A percentile compares a stretch with the other conserved stretches of the same genome.
Conservation (phyloP, 257 asterid genomes). For the Solanum ossicruentum region DNA sequence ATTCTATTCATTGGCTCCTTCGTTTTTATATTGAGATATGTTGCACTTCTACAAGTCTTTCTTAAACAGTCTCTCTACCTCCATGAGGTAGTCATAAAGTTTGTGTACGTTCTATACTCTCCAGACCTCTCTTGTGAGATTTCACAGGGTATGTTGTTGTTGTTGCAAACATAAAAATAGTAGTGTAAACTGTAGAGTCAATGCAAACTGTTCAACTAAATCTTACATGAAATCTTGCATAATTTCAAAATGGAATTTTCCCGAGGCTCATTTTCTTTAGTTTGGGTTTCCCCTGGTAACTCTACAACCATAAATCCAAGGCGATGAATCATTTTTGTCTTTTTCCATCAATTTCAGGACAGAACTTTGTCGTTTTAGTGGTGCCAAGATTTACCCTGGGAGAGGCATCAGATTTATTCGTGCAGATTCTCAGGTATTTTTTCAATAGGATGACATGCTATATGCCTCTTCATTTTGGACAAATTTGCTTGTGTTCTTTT, state of each 20-base stretch:
- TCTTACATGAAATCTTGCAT: background rate
- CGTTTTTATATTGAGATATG: no score
- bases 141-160: no score
- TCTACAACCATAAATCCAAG: background rate
- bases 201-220: background rate
- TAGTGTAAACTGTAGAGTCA: no score
- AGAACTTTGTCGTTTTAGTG: conserved; percentile 76
- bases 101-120: no score
- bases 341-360: conserved; percentile 34
- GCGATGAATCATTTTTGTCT: background rate
- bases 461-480: background rate
- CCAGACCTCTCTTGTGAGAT: no score
- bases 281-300: background rate
- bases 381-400: conserved; percentile 78
- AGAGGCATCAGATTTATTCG: conserved; percentile 69
- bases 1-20: no score
- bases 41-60: no score
- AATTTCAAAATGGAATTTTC: background rate
- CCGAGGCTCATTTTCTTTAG: background rate
- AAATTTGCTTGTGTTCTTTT: background rate
- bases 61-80: no score
- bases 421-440: conserved; percentile 53
- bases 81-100: no score
- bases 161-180: background rate
- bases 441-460: background rate